These are phyloP conservation scores for Ulvella scutata DNA, from an alignment of 139 green algal genomes.

Conservation along the genomic window DNA sequence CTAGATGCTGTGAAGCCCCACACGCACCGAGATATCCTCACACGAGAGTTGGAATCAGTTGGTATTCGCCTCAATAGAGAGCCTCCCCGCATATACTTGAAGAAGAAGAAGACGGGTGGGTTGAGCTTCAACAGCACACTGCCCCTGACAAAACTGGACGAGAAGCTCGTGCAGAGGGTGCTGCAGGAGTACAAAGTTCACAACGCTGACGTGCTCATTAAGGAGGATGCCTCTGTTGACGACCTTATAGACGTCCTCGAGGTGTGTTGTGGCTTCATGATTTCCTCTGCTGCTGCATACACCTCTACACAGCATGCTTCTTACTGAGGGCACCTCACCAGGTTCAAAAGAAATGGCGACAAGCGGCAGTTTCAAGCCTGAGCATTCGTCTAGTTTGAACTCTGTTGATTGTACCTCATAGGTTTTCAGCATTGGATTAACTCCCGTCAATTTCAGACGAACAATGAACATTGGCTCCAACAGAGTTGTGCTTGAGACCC, in stretches of 20 bases:
- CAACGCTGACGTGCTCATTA: conserved; percentile 80
- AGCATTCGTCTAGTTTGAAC: no score
- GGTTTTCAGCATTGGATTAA: conserved; percentile 7
- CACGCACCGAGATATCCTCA: conserved; percentile 86
- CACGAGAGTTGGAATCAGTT: conserved; percentile 85
- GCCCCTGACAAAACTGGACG: conserved; percentile 76
- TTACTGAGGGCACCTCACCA: no score
- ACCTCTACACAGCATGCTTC: no score
- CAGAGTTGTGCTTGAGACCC: no score
- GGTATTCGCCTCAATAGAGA: conserved; percentile 85
- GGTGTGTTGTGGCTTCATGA: no score
- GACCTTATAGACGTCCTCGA: conserved; percentile 98
- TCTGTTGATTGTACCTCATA: no score
- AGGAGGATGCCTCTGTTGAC: conserved; percentile 77
- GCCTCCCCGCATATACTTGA: conserved; percentile 84
- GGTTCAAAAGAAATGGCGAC: no score
- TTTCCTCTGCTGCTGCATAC: no score
- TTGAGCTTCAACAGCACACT: conserved; percentile 73
- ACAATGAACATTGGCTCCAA: no score
- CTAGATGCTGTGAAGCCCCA: conserved; percentile 93
- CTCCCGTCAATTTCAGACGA: conserved; percentile 17
- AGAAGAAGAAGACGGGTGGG: conserved; percentile 90
- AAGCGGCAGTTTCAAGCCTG: no score
- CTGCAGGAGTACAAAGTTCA: conserved; percentile 90
- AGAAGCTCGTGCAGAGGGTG: conserved; percentile 80